These are phyloP conservation scores for Jacaranda mimosifolia DNA, from an alignment of 257 asterid genomes.

Conservation along the genomic window DNA sequence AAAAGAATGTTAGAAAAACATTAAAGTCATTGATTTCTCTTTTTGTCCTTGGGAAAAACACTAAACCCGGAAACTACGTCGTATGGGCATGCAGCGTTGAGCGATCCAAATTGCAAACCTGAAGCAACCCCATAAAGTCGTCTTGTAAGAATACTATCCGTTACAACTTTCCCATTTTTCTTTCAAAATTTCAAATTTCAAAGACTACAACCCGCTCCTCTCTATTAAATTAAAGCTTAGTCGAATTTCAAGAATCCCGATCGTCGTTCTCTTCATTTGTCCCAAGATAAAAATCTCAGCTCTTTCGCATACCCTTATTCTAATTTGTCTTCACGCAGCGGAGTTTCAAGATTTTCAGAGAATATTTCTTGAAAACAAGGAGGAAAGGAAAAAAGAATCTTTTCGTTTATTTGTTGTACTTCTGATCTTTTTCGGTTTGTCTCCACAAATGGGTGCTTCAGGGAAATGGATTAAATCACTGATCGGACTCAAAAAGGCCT, in stretches of 20 bases:
- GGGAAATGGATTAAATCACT: constrained; percentile 92
- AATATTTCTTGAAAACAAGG: constrained; percentile 29
- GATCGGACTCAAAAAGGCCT: constrained; percentile 61
- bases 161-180: constrained; percentile 45
- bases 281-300: not conserved
- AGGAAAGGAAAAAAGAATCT: not conserved
- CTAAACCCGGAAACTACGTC: constrained; percentile 31
- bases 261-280: constrained; percentile 18
- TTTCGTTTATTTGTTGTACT: constrained; percentile 19
- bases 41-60: too few relatives aligned
- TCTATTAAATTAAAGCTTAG: constrained; percentile 40
- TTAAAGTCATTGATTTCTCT: not conserved
- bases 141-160: constrained; percentile 59
- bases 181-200: constrained; percentile 63
- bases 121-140: constrained; percentile 16
- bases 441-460: constrained; percentile 76
- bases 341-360: constrained; percentile 22
- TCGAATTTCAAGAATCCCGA: constrained; percentile 39
- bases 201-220: constrained; percentile 50
- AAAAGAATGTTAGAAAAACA: not conserved
- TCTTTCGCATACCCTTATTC: constrained; percentile 28
- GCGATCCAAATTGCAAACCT: constrained; percentile 19
- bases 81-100: not conserved
- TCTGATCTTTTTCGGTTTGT: not conserved
- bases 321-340: constrained; percentile 40